Percentiles rank a stretch among this genome's conserved stretches.
These are phyloP conservation scores for Rosa chinensis DNA, from an alignment of 306 rosid genomes.

Conservation along the genomic window DNA sequence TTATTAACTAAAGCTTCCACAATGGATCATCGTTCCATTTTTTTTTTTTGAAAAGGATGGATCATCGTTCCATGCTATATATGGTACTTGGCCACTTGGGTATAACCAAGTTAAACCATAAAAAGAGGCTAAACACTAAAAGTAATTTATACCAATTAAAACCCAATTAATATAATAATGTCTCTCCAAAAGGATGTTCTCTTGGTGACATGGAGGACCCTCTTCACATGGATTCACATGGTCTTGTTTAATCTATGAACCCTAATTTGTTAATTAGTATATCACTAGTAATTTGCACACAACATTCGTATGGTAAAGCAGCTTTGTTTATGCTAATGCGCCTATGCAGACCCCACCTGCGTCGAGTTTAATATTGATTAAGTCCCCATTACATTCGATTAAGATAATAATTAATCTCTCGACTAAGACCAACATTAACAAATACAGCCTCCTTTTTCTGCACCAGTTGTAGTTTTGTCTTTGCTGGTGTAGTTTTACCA, in stretches of 20 bases:
- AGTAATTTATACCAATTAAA: neutral
- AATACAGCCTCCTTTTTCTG: constrained; percentile 34
- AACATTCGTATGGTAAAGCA: constrained; percentile 42
- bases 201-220: constrained; percentile 51
- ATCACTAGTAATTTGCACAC: constrained; percentile 24
- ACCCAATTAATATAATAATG: neutral
- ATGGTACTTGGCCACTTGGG: neutral
- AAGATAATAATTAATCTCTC: constrained; percentile 24
- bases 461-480: constrained; percentile 6
- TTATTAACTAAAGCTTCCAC: neutral
- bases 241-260: constrained; percentile 35
- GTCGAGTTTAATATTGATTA: constrained; percentile 22
- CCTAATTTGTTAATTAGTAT: constrained; percentile 27
- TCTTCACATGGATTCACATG: constrained; percentile 66
- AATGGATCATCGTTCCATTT: neutral
- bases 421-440: constrained; percentile 32
- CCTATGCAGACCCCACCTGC: constrained; percentile 38
- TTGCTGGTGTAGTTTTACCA: constrained; percentile 29
- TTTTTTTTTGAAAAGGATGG: neutral
- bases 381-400: constrained; percentile 17
- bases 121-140: neutral
- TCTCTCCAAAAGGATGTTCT: constrained; percentile 6
- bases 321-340: constrained; percentile 20
- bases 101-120: neutral
- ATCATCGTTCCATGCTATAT: neutral